Percentiles rank a stretch among this genome's conserved stretches.
These are phyloP conservation scores for Coleophoma eucalyptorum DNA, from an alignment of 2,329 filamentous ascomycete species.

Conservation along the genomic window DNA sequence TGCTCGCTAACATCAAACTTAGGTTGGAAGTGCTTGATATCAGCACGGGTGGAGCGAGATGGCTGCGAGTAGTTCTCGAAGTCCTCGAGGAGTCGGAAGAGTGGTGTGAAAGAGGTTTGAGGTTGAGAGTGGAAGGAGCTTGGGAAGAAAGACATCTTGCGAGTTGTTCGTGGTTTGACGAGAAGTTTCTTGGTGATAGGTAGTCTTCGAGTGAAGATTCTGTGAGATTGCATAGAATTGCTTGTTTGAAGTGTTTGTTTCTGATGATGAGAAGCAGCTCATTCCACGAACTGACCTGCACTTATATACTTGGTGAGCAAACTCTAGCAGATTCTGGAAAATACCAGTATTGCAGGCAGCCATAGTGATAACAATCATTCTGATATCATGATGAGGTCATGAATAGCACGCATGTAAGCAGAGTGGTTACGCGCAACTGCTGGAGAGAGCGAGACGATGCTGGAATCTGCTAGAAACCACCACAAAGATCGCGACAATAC, in stretches of 20 bases:
- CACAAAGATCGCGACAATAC: too few relatives aligned
- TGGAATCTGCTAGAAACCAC: neutral
- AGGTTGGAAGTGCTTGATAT: constrained; percentile 57
- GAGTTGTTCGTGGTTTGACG: constrained; percentile 21
- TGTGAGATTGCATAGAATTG: constrained; percentile 18
- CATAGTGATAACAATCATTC: too few relatives aligned
- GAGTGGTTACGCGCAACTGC: neutral
- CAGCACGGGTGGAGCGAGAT: constrained; percentile 10
- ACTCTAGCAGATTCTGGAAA: constrained; percentile 12
- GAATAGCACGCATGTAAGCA: neutral
- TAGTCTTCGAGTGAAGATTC: constrained; percentile 15
- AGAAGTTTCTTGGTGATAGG: constrained; percentile 9
- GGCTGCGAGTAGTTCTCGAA: constrained; percentile 47
- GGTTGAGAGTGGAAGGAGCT: constrained; percentile 33
- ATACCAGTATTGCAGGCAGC: neutral
- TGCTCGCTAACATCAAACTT: constrained; percentile 77
- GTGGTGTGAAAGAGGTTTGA: constrained; percentile 49
- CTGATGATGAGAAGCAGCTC: constrained; percentile 4
- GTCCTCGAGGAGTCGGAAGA: constrained; percentile 63
- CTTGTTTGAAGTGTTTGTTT: constrained; percentile 10
- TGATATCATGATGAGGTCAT: neutral
- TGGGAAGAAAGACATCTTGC: constrained; percentile 59
- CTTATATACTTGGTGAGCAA: constrained; percentile 12
- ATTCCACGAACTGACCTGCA: neutral
- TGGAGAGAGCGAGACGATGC: neutral